Evolutionary conservation across 129 eudicot species (phyloP).

Genomic region (Ambrosia artemisiifolia): DNA sequence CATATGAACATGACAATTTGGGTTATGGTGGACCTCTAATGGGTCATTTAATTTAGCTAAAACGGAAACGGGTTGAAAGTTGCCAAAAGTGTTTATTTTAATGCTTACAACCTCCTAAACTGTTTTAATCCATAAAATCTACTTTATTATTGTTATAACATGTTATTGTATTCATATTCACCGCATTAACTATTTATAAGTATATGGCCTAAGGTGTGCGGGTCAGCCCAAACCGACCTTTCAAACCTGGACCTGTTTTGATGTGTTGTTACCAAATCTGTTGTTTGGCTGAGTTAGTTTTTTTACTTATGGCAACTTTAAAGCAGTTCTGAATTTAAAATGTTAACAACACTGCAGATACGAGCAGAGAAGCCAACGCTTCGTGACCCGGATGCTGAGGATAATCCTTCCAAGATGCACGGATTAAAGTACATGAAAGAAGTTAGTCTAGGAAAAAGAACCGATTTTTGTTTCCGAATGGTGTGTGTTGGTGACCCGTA

Average conservation of each 20-base stretch:
- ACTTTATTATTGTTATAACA: neutral
- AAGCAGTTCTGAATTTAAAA: too few species aligned
- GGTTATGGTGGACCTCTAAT: too few species aligned
- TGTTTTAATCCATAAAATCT: too few species aligned
- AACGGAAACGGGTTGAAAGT: conserved; percentile 1
- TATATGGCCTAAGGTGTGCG: too few species aligned
- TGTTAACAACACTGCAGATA: conserved; percentile 42
- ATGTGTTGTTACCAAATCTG: too few species aligned
- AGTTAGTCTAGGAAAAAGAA: conserved; percentile 66
- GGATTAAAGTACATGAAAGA: conserved; percentile 81
- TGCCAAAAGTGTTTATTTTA: neutral
- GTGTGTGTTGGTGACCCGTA: conserved; percentile 86
- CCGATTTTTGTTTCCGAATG: conserved; percentile 77
- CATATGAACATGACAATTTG: neutral
- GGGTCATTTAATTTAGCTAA: too few species aligned
- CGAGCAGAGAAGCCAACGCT: conserved; percentile 53
- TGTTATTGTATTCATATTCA: neutral
- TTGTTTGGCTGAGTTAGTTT: too few species aligned
- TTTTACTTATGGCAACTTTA: too few species aligned
- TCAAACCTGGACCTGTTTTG: too few species aligned
- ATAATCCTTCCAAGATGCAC: conserved; percentile 46
- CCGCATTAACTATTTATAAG: too few species aligned
- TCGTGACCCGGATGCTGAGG: conserved; percentile 19
- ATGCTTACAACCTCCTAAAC: too few species aligned
- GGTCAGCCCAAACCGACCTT: too few species aligned